A percentile compares a stretch with the other conserved stretches of the same genome.
Conservation (phyloP, 345 rosid species). For the Citropsis articulata region DNA sequence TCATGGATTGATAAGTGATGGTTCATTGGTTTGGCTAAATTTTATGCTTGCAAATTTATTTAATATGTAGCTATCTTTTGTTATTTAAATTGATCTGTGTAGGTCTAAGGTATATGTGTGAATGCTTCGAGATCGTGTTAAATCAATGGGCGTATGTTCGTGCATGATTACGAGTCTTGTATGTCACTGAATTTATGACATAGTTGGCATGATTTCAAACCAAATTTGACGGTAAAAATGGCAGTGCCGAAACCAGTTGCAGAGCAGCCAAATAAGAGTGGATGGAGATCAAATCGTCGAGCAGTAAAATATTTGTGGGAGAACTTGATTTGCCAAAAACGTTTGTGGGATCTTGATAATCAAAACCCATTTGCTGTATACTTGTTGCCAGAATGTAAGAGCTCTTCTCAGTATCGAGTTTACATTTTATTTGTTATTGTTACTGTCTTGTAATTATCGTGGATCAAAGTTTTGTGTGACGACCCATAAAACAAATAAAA, state of each 20-base stretch:
- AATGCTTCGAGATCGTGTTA: neutral
- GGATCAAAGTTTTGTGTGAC: too few relatives aligned
- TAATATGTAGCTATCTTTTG: neutral
- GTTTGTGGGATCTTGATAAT: neutral
- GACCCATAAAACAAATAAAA: too few relatives aligned
- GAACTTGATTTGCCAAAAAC: neutral
- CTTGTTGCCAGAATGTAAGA: neutral
- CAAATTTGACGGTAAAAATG: neutral
- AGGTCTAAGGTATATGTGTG: neutral
- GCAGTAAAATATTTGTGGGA: too few relatives aligned
- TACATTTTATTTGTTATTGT: too few relatives aligned
- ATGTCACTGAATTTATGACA: neutral
- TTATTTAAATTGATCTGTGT: neutral
- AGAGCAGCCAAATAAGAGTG: too few relatives aligned
- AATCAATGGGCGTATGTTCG: neutral
- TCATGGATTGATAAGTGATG: neutral
- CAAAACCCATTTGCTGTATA: neutral
- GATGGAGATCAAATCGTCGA: too few relatives aligned
- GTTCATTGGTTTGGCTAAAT: neutral
- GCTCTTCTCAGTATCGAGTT: neutral
- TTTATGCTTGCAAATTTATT: neutral
- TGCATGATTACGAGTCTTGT: neutral
- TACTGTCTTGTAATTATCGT: too few relatives aligned
- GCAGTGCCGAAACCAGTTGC: neutral
- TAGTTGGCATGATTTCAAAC: neutral